phyloP scores from a whole-genome alignment of 371 early-diverging fungal genomes.

The Quaeritorhiza haematococci region DNA sequence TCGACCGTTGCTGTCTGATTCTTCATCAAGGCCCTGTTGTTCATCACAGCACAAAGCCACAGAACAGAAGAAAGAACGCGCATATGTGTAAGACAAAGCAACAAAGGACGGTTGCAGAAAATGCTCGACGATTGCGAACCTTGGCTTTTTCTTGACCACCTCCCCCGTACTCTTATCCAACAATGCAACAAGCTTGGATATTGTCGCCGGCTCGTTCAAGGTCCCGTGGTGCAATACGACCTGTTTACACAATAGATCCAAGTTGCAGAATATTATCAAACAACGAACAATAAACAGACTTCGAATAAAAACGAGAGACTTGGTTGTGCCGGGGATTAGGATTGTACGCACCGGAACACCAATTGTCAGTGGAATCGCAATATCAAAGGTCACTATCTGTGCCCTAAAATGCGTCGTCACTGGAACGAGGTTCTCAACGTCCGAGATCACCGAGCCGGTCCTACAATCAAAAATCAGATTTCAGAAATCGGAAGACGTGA shows the following conservation, averaged over 20 bases:
- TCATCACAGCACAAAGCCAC: neutral
- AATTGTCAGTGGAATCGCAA: conserved; percentile 81
- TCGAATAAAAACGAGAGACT: neutral
- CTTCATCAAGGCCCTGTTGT: conserved; percentile 62
- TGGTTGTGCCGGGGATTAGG: neutral
- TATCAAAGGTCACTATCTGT: conserved; percentile 88
- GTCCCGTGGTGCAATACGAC: conserved; percentile 77
- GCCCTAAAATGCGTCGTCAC: conserved; percentile 70
- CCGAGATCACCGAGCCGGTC: conserved; percentile 75
- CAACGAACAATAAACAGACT: too few species aligned
- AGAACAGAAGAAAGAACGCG: too few species aligned
- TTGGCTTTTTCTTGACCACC: conserved; percentile 74
- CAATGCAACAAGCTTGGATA: conserved; percentile 65
- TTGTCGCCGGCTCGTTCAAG: conserved; percentile 67
- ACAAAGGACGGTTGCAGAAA: neutral
- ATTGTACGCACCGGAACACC: conserved; percentile 65
- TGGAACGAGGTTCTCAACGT: conserved; percentile 60
- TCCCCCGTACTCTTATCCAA: conserved; percentile 83
- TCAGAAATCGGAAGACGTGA: neutral
- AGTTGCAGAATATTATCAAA: neutral
- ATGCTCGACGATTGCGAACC: conserved; percentile 38
- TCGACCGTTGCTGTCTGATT: conserved; percentile 79
- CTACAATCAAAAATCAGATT: conserved; percentile 28
- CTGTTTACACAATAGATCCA: conserved; percentile 19
- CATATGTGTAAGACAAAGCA: neutral